phyloP scores from a whole-genome alignment of 1,284 basidiomycete genomes.

The Fistulinella staudtii region DNA sequence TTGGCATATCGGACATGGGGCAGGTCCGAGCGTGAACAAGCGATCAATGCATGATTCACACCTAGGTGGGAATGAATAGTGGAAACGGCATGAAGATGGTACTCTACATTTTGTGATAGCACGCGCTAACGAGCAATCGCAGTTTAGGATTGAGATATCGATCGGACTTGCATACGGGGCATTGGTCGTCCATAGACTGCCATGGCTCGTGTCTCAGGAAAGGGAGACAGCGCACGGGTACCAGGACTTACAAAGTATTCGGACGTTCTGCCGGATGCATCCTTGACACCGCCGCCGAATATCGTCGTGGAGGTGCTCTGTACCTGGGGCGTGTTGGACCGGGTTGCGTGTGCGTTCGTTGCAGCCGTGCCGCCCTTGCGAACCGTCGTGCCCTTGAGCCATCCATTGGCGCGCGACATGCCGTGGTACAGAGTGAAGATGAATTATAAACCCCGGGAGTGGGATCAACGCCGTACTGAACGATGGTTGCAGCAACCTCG shows the following conservation, averaged over 20 bases:
- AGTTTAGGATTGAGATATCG: constrained; percentile 94
- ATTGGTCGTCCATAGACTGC: constrained; percentile 90
- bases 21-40: constrained; percentile 92
- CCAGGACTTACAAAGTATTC: constrained; percentile 70
- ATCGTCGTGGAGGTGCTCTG: constrained; percentile 67
- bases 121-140: constrained; percentile 89
- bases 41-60: constrained; percentile 98
- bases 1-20: constrained; percentile 92
- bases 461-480: too few species aligned
- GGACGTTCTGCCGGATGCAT: constrained; percentile 71
- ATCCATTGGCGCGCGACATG: constrained; percentile 39
- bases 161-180: constrained; percentile 97
- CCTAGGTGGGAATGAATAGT: constrained; percentile 44
- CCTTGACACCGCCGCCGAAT: constrained; percentile 78
- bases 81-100: neutral
- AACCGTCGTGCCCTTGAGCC: constrained; percentile 70
- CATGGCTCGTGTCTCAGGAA: constrained; percentile 9
- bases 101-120: constrained; percentile 96
- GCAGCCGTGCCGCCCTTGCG: constrained; percentile 56
- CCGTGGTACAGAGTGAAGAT: neutral
- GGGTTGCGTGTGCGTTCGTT: constrained; percentile 44
- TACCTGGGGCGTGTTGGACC: constrained; percentile 64
- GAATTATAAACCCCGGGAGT: too few species aligned
- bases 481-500: too few species aligned
- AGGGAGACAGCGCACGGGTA: neutral